Evolutionary conservation across 2,329 filamentous ascomycete species (phyloP).

Genomic region (Albifimbria verrucaria): DNA sequence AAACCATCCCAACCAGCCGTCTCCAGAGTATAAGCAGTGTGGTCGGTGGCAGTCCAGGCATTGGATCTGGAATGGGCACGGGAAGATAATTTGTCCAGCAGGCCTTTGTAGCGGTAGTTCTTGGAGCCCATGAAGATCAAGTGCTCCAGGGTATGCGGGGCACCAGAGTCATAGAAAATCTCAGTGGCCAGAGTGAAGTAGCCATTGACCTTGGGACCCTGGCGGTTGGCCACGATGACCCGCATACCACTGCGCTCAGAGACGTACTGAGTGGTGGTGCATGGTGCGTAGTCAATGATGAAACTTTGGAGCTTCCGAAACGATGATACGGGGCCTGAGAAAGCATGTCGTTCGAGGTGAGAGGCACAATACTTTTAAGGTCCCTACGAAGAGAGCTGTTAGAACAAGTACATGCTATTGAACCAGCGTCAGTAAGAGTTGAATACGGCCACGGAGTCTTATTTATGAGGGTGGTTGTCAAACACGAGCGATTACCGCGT

Average conservation of each 20-base stretch:
- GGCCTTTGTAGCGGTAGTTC: slow-evolving; percentile 90
- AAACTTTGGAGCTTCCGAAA: slow-evolving; percentile 87
- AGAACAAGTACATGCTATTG: no score
- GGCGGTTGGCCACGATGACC: slow-evolving; percentile 84
- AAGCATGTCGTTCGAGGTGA: slow-evolving; percentile 42
- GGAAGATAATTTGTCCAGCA: slow-evolving; percentile 90
- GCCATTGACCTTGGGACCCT: slow-evolving; percentile 91
- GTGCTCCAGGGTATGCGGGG: slow-evolving; percentile 83
- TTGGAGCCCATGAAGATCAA: slow-evolving; percentile 87
- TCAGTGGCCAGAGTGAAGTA: slow-evolving; percentile 96
- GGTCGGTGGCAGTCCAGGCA: slow-evolving; percentile 94
- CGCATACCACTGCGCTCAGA: slow-evolving; percentile 93
- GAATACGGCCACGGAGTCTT: no score
- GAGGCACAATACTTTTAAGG: not conserved
- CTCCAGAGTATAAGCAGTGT: slow-evolving; percentile 93
- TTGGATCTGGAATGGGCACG: slow-evolving; percentile 93
- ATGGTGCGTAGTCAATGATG: slow-evolving; percentile 84
- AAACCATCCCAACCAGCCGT: slow-evolving; percentile 98
- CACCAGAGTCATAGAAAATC: slow-evolving; percentile 94
- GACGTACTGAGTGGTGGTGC: slow-evolving; percentile 90
- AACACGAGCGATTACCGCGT: no score
- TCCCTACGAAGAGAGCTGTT: not conserved
- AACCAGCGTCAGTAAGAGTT: no score
- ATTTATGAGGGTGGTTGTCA: no score
- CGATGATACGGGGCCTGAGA: slow-evolving; percentile 47